Evolutionary conservation across 768 basidiomycete species (phyloP).

Genomic region (Suillus clintonianus): DNA sequence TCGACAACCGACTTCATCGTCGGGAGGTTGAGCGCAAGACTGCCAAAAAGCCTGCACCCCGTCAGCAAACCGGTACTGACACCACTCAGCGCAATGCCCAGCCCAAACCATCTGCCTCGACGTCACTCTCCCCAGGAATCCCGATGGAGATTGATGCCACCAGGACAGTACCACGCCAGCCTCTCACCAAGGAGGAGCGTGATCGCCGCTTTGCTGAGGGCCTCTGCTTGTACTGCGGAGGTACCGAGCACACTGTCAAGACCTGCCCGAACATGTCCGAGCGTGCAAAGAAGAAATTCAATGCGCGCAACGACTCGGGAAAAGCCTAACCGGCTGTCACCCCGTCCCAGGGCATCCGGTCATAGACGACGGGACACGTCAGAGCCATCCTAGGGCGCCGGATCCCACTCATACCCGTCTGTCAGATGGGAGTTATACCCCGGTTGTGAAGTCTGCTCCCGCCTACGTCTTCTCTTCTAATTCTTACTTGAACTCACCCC

Average conservation of each 20-base stretch:
- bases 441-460: constrained; percentile 7
- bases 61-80: not conserved
- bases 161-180: constrained; percentile 14
- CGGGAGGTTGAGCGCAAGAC: constrained; percentile 17
- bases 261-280: constrained; percentile 30
- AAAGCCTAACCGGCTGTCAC: not conserved
- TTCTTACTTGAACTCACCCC: constrained; percentile 9
- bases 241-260: constrained; percentile 26
- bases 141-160: constrained; percentile 36
- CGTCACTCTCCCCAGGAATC: constrained; percentile 8
- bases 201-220: constrained; percentile 22
- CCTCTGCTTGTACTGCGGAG: constrained; percentile 40
- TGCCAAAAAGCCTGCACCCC: not conserved
- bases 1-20: too few species aligned
- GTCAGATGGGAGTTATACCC: constrained; percentile 3
- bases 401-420: not conserved
- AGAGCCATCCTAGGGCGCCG: not conserved
- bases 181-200: constrained; percentile 28
- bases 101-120: not conserved
- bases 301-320: not conserved
- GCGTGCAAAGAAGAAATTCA: constrained; percentile 10
- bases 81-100: not conserved
- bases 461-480: constrained; percentile 11
- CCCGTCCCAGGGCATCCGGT: not conserved
- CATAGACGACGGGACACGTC: not conserved